Conservation (phyloP, 768 basidiomycete species). For the Mycena indigotica region DNA sequence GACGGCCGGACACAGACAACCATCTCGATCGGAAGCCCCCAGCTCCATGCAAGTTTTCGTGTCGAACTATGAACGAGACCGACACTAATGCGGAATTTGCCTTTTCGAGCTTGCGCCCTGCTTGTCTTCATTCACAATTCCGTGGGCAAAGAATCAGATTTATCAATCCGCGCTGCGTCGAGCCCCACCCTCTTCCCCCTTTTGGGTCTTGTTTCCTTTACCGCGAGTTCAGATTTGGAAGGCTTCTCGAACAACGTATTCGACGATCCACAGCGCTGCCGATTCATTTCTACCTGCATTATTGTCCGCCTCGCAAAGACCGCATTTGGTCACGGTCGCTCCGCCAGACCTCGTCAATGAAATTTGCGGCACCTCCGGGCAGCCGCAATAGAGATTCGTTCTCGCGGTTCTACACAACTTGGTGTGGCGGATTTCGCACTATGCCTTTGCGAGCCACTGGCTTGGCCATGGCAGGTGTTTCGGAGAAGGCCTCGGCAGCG, state of each 20-base stretch:
- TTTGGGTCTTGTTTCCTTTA: background rate
- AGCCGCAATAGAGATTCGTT: constrained; percentile 1
- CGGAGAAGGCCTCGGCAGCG: background rate
- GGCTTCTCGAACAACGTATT: background rate
- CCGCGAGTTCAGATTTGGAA: background rate
- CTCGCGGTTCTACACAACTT: background rate
- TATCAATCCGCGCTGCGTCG: background rate
- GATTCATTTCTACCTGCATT: background rate
- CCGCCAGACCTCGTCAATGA: background rate
- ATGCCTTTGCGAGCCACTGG: background rate
- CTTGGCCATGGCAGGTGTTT: background rate
- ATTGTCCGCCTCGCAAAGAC: background rate
- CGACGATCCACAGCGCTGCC: background rate
- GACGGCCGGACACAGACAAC: background rate
- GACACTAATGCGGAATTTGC: background rate
- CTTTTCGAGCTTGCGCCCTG: background rate
- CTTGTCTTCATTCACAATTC: background rate
- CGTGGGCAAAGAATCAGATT: background rate
- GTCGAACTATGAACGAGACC: background rate
- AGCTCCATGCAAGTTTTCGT: background rate
- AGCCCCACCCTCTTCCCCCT: background rate
- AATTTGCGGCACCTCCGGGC: background rate
- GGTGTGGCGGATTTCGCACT: background rate
- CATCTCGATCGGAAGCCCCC: background rate
- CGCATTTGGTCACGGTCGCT: background rate